These are phyloP conservation scores for Saksenaea oblongispora DNA, from an alignment of 371 early-diverging fungal species.

Conservation along the genomic window DNA sequence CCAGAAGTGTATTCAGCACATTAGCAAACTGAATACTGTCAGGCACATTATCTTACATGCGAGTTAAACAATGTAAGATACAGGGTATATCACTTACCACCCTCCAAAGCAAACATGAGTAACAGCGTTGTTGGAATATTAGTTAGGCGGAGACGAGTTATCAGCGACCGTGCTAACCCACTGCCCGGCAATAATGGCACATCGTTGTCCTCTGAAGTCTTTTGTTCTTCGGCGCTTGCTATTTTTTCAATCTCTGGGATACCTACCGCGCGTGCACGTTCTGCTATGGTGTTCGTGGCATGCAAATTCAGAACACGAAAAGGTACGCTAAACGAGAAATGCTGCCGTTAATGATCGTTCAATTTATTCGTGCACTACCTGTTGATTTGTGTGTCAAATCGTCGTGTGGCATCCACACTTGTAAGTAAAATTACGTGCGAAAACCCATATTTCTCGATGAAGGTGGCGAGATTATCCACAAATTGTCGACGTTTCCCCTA, in stretches of 20 bases:
- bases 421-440: slow-evolving; percentile 60
- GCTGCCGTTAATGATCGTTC: not conserved
- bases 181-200: slow-evolving; percentile 51
- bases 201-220: slow-evolving; percentile 5
- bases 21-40: slow-evolving; percentile 68
- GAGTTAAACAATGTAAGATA: not conserved
- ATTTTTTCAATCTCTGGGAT: slow-evolving; percentile 41
- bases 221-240: slow-evolving; percentile 7
- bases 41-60: slow-evolving; percentile 59
- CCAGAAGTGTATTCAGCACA: slow-evolving; percentile 53
- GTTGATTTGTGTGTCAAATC: slow-evolving; percentile 66
- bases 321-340: slow-evolving; percentile 18
- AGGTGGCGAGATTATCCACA: slow-evolving; percentile 48
- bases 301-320: slow-evolving; percentile 27
- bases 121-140: slow-evolving; percentile 48
- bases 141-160: slow-evolving; percentile 30
- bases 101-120: slow-evolving; percentile 74
- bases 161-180: slow-evolving; percentile 54
- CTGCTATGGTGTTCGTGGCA: slow-evolving; percentile 7
- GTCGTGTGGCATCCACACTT: slow-evolving; percentile 69
- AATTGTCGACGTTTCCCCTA: slow-evolving; percentile 30
- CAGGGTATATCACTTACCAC: slow-evolving; percentile 34
- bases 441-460: slow-evolving; percentile 55
- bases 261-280: slow-evolving; percentile 17
- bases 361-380: slow-evolving; percentile 18